Conservation (phyloP, 164 flowering plant genomes). For the Tetrastigma voinierianum region DNA sequence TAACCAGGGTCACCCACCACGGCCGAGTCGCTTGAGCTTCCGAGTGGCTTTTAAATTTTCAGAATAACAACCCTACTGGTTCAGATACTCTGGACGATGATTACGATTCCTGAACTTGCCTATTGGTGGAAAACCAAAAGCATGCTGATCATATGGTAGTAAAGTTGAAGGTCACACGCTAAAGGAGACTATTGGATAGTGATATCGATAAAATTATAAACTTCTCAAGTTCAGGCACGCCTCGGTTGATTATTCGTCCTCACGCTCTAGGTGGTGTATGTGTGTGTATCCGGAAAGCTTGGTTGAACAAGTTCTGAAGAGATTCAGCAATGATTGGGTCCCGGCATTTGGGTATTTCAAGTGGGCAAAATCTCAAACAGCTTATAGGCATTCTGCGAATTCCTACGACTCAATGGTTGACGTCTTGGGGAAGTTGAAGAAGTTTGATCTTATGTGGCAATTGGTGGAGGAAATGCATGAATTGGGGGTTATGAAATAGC, state of each 20-base stretch:
- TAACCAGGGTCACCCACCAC: slow-evolving; percentile 9
- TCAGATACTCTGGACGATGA: slow-evolving; percentile 41
- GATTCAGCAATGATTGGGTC: slow-evolving; percentile 59
- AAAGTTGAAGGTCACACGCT: not conserved
- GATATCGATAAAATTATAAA: slow-evolving; percentile 35
- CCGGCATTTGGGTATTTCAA: slow-evolving; percentile 56
- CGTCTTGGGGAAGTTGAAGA: slow-evolving; percentile 50
- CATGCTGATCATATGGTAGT: slow-evolving; percentile 10
- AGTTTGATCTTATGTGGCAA: slow-evolving; percentile 56
- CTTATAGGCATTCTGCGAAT: slow-evolving; percentile 35
- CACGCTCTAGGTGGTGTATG: slow-evolving; percentile 34
- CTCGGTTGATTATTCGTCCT: slow-evolving; percentile 33
- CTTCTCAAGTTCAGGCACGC: slow-evolving; percentile 27
- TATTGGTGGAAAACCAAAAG: slow-evolving; percentile 27
- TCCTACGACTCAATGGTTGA: slow-evolving; percentile 53
- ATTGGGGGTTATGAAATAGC: too few relatives aligned
- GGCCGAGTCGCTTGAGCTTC: slow-evolving; percentile 52
- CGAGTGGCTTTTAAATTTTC: slow-evolving; percentile 51
- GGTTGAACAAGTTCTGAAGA: slow-evolving; percentile 44
- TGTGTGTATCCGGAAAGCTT: slow-evolving; percentile 25
- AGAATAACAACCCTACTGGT: slow-evolving; percentile 6
- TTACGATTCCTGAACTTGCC: slow-evolving; percentile 49
- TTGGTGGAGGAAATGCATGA: slow-evolving; percentile 53
- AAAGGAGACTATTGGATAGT: slow-evolving; percentile 7
- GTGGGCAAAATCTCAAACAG: slow-evolving; percentile 50